A percentile compares a stretch with the other conserved stretches of the same genome.
Conservation (phyloP, 192 early-diverging fungal genomes). For the Coemansia guatemalensis region DNA sequence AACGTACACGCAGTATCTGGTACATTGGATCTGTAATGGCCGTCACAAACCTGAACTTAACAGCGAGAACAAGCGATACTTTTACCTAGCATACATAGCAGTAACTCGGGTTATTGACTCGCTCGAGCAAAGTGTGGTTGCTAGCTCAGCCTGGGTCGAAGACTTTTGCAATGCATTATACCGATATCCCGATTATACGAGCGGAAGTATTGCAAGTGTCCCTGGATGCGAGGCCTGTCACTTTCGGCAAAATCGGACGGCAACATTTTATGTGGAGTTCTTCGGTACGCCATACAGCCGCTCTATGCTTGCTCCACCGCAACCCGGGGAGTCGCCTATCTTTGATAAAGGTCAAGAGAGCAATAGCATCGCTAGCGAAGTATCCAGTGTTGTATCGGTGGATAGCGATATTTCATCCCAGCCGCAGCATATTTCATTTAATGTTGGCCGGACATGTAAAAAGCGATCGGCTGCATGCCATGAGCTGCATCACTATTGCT, state of each 20-base stretch:
- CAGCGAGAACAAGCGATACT: conserved; percentile 28
- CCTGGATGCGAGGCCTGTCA: conserved; percentile 49
- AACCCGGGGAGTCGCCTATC: background rate
- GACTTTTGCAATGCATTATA: conserved; percentile 27
- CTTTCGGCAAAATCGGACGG: conserved; percentile 42
- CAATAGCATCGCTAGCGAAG: background rate
- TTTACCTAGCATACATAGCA: conserved; percentile 43
- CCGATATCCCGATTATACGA: conserved; percentile 23
- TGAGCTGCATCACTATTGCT: conserved; percentile 47
- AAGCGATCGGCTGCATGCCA: conserved; percentile 33
- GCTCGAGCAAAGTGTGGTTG: conserved; percentile 45
- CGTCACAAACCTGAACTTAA: conserved; percentile 14
- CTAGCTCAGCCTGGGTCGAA: conserved; percentile 46
- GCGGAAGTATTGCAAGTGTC: conserved; percentile 7
- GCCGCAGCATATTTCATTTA: conserved; percentile 14
- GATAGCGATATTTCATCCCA: conserved; percentile 7
- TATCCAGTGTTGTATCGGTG: conserved; percentile 10
- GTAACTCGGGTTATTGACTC: conserved; percentile 38
- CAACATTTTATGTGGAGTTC: conserved; percentile 34
- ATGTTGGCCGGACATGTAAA: conserved; percentile 36
- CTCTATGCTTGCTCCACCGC: conserved; percentile 25
- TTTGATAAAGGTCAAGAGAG: background rate
- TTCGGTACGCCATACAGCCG: conserved; percentile 34
- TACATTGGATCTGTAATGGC: conserved; percentile 49
- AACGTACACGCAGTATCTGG: conserved; percentile 46